phyloP scores from a whole-genome alignment of 1,284 basidiomycete genomes.

The Ceratobasidium sp. region DNA sequence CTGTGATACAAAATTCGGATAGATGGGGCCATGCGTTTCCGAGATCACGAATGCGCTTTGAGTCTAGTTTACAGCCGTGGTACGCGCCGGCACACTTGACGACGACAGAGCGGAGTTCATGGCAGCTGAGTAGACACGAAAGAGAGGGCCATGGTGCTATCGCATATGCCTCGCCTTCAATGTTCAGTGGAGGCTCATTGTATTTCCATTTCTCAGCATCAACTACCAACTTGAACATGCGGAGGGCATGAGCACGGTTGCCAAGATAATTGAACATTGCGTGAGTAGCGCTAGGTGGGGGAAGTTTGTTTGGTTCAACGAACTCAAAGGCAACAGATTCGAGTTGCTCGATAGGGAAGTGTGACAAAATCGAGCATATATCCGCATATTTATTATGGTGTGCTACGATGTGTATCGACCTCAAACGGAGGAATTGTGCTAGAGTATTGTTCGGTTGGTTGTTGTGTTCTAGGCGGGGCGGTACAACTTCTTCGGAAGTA shows the following conservation, averaged over 20 bases:
- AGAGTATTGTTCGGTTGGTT: too few species aligned
- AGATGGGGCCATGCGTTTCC: constrained; percentile 22
- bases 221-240: neutral
- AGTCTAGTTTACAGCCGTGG: neutral
- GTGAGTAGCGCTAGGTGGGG: neutral
- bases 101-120: constrained; percentile 8
- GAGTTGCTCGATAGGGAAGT: constrained; percentile 17
- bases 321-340: constrained; percentile 11
- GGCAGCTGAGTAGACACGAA: constrained; percentile 11
- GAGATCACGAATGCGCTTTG: neutral
- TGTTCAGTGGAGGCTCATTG: neutral
- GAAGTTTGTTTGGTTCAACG: neutral
- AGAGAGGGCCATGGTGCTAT: constrained; percentile 11
- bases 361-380: constrained; percentile 8
- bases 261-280: neutral
- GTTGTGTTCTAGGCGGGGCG: too few species aligned
- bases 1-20: constrained; percentile 8
- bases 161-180: constrained; percentile 13
- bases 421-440: neutral
- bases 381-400: constrained; percentile 8
- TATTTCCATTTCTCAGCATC: constrained; percentile 31
- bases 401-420: neutral
- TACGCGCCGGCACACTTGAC: constrained; percentile 25
- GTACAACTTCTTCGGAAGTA: neutral
- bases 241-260: neutral